A percentile compares a stretch with the other conserved stretches of the same genome.
phyloP scores from a whole-genome alignment of 2,329 filamentous ascomycete species.

The Trichophyton schoenleinii region DNA sequence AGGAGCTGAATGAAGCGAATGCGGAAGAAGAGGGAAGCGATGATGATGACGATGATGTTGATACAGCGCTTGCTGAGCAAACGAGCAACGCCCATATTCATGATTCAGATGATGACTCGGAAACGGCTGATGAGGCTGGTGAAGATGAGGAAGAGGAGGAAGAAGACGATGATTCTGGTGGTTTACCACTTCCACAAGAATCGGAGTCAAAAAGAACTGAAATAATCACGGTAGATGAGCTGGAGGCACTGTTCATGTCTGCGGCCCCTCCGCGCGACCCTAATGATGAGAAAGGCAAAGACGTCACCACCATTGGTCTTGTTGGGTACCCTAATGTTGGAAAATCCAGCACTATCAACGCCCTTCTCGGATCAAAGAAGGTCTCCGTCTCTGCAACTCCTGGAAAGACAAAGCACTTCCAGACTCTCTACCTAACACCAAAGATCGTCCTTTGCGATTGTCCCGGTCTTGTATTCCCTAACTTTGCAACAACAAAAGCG shows the following conservation, averaged over 20 bases:
- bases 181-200: conserved; percentile 17
- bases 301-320: conserved; percentile 65
- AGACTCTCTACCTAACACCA: conserved; percentile 88
- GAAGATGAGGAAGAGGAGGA: conserved; percentile 22
- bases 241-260: conserved; percentile 75
- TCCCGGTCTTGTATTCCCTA: conserved; percentile 77
- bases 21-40: conserved; percentile 37
- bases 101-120: conserved; percentile 11
- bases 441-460: conserved; percentile 92
- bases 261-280: conserved; percentile 49
- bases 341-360: conserved; percentile 98
- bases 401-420: conserved; percentile 98
- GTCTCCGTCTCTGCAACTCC: conserved; percentile 95
- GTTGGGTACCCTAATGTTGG: conserved; percentile 98
- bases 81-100: neutral
- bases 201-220: conserved; percentile 44
- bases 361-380: conserved; percentile 95
- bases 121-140: conserved; percentile 9
- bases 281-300: conserved; percentile 31
- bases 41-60: conserved; percentile 18
- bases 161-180: conserved; percentile 21
- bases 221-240: conserved; percentile 83
- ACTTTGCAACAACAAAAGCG: conserved; percentile 16
- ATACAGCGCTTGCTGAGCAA: neutral
- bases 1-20: conserved; percentile 69